Evolutionary conservation across 2,329 filamentous ascomycete species (phyloP), one percentile per base, ranked within the genome.

Genomic region (Aaosphaeria arxii): DNA sequence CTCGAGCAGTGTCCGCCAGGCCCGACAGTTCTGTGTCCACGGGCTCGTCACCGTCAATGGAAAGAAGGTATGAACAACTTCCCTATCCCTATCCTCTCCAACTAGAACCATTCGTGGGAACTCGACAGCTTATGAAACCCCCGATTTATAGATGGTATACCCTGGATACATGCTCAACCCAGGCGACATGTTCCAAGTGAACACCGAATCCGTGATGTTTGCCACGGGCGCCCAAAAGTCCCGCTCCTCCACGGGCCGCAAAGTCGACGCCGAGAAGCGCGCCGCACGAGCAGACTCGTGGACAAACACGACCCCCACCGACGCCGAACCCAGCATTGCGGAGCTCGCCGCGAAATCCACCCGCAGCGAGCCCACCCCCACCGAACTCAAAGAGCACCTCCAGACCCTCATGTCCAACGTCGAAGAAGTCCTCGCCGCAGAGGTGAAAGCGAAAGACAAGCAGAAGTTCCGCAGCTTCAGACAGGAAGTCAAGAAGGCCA

Each of bases 181-280:
- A 3, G 94, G 94, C 58, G 94, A 99, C 70, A 89, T 99, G 84
- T 99, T 99, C 79, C 90, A 95, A 69, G 92, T 99, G 61, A 88
- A 96, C 17, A 80, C 88, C 33, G 89, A 96, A 36, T 84, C 86
- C 59, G 94, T 99, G 48, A 80, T 99, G 71, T 91, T 82, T 62
- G 92, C 89, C 32, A 96, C 91, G 1, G 94, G 94, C 49, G 79
- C 81, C 29, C 81, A 82, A 43, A 94, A 91, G 72, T 51, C 50
- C 11, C 62, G 63, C 43, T 62, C 63, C 43, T 54, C 60, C 4
- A 56, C 50, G 43, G 63, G 60, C 24, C 64, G 65, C 52, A 56
- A 56, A 11, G 47, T 64, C 45, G 58, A 58, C 48, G 63, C 62
- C 47, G 61, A 62, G 43, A 63, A 63, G 30, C 59, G 55, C 33